These are phyloP conservation scores for Schizophyllum amplum DNA, from an alignment of 1,284 basidiomycete genomes.

Conservation along the genomic window DNA sequence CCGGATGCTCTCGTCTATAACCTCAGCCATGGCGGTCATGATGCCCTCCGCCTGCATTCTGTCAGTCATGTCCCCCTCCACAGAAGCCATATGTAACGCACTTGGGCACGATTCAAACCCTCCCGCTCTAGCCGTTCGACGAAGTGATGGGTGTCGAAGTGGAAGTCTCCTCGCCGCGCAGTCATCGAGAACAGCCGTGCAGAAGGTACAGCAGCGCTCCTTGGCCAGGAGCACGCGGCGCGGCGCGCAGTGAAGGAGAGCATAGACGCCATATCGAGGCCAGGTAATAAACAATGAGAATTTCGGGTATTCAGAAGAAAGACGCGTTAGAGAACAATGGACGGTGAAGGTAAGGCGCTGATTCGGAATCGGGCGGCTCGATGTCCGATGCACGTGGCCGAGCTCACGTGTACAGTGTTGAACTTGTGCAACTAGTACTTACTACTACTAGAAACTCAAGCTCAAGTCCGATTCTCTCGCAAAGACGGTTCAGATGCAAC, in stretches of 20 bases:
- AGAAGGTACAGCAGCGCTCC: background rate
- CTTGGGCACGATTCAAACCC: slow-evolving; percentile 81
- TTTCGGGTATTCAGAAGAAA: too few species aligned
- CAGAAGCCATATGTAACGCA: background rate
- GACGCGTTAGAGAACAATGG: too few species aligned
- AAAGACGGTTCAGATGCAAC: too few species aligned
- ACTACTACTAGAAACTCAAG: too few species aligned
- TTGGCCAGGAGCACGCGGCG: background rate
- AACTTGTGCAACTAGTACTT: too few species aligned
- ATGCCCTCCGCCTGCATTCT: slow-evolving; percentile 63
- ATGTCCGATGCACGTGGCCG: too few species aligned
- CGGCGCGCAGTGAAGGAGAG: background rate
- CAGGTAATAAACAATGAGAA: too few species aligned
- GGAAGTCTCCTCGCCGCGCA: slow-evolving; percentile 39
- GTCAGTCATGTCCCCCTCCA: background rate
- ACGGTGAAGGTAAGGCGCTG: too few species aligned
- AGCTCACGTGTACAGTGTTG: too few species aligned
- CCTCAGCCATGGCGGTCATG: slow-evolving; percentile 90
- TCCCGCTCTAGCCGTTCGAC: slow-evolving; percentile 84
- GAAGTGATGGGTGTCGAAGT: slow-evolving; percentile 93
- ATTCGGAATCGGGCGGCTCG: too few species aligned
- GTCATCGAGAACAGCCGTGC: slow-evolving; percentile 24
- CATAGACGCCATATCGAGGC: background rate
- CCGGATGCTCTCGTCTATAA: slow-evolving; percentile 89
- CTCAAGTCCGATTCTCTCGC: too few species aligned